Percentiles rank a stretch among this genome's conserved stretches.
Conservation (phyloP, 306 rosid genomes). For the Pyrus betulifolia region DNA sequence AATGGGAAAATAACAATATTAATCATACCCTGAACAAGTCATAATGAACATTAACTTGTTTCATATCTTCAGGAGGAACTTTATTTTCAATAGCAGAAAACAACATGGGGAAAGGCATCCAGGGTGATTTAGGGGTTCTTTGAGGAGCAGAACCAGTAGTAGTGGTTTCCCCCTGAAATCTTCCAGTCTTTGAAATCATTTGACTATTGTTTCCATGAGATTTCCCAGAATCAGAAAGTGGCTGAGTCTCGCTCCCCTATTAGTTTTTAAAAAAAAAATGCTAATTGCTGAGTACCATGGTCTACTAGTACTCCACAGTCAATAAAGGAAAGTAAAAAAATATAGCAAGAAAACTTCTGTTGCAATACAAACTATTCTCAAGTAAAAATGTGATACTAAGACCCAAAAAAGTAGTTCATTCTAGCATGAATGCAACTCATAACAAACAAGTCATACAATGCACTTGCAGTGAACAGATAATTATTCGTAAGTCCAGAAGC, state of each 20-base stretch:
- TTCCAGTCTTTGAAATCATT: constrained; percentile 23
- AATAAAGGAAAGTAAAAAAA: not conserved
- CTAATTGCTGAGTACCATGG: not conserved
- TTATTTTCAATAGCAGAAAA: constrained; percentile 50
- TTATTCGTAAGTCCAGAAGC: not conserved
- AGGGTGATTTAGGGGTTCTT: constrained; percentile 64
- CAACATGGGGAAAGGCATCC: constrained; percentile 74
- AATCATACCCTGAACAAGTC: constrained; percentile 48
- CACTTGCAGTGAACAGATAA: not conserved
- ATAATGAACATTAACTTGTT: constrained; percentile 35
- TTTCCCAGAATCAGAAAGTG: constrained; percentile 10
- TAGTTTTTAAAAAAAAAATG: not conserved
- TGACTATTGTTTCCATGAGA: constrained; percentile 13
- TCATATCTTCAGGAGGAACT: constrained; percentile 46
- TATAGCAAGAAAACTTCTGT: not conserved
- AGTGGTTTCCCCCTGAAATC: constrained; percentile 36
- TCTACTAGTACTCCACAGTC: not conserved
- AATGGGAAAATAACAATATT: not conserved
- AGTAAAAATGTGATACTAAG: not conserved
- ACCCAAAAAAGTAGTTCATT: not conserved
- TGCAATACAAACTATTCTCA: not conserved
- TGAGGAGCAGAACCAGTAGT: constrained; percentile 33
- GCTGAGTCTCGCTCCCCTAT: constrained; percentile 14
- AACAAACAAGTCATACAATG: not conserved
- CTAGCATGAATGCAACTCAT: not conserved